Conservation (phyloP, 2,329 filamentous ascomycete species). For the Daldinia sp. region DNA sequence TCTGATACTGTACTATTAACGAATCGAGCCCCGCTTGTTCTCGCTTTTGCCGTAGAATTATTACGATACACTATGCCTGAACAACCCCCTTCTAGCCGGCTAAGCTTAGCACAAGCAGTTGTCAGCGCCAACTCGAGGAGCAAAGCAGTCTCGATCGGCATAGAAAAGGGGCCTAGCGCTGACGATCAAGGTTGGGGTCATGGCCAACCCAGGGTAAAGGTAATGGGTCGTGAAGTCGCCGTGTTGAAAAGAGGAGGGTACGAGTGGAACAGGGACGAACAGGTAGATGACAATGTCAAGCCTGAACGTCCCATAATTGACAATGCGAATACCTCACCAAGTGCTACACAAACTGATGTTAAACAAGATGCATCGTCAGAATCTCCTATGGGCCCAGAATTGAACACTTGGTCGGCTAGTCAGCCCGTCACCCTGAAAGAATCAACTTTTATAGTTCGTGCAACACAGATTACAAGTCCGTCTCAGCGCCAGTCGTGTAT, state of each 20-base stretch:
- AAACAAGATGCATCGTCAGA: conserved; percentile 30
- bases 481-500: conserved; percentile 55
- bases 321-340: conserved; percentile 24
- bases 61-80: conserved; percentile 84
- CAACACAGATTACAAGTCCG: conserved; percentile 51
- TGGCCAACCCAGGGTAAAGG: conserved; percentile 75
- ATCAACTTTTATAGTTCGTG: conserved; percentile 67
- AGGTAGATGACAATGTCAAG: conserved; percentile 34
- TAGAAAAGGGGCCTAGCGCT: conserved; percentile 70
- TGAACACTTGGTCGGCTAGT: conserved; percentile 60
- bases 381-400: conserved; percentile 31
- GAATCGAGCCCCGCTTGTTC: conserved; percentile 81
- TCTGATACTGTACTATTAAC: conserved; percentile 68
- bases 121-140: conserved; percentile 82
- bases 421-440: conserved; percentile 59
- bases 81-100: conserved; percentile 82
- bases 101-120: conserved; percentile 84
- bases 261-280: conserved; percentile 59
- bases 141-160: conserved; percentile 78
- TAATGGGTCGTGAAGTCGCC: conserved; percentile 77
- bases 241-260: conserved; percentile 84
- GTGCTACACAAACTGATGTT: conserved; percentile 27
- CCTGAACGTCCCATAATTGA: conserved; percentile 14
- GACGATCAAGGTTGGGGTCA: conserved; percentile 77
- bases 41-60: conserved; percentile 79